A percentile compares a stretch with the other conserved stretches of the same genome.
These are phyloP conservation scores for Megacollybia marginata DNA, from an alignment of 768 basidiomycete species.

Conservation along the genomic window DNA sequence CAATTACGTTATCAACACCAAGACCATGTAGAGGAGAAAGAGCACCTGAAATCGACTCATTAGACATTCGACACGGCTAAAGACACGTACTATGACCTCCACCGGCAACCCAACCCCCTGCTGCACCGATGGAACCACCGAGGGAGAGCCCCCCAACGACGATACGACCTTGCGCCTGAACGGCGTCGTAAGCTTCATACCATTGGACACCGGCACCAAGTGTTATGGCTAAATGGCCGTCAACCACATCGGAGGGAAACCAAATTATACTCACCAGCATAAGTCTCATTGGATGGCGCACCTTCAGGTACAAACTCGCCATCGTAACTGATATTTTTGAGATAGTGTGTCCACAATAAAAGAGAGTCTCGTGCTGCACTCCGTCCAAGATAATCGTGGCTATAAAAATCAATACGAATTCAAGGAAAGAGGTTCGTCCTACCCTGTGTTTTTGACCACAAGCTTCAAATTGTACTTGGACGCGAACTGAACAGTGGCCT, in stretches of 20 bases:
- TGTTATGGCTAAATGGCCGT: neutral
- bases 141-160: constrained; percentile 23
- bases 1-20: constrained; percentile 26
- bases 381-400: too few relatives aligned
- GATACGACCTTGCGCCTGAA: constrained; percentile 15
- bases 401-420: neutral
- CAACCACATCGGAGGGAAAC: neutral
- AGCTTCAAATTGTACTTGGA: too few relatives aligned
- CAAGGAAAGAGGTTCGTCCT: neutral
- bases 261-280: too few relatives aligned
- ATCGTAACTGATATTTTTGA: constrained; percentile 21
- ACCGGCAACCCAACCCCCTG: constrained; percentile 26
- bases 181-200: too few relatives aligned
- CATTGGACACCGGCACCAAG: too few relatives aligned
- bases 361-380: too few relatives aligned
- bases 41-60: neutral
- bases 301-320: too few relatives aligned
- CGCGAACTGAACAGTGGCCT: constrained; percentile 17
- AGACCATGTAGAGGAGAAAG: too few relatives aligned
- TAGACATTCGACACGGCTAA: constrained; percentile 21
- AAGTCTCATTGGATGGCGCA: too few relatives aligned
- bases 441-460: constrained; percentile 7
- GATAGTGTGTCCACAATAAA: constrained; percentile 24
- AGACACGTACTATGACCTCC: constrained; percentile 25
- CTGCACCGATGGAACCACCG: constrained; percentile 23